These are phyloP conservation scores for Toxicodendron radicans DNA, from an alignment of 345 rosid genomes.

Conservation along the genomic window DNA sequence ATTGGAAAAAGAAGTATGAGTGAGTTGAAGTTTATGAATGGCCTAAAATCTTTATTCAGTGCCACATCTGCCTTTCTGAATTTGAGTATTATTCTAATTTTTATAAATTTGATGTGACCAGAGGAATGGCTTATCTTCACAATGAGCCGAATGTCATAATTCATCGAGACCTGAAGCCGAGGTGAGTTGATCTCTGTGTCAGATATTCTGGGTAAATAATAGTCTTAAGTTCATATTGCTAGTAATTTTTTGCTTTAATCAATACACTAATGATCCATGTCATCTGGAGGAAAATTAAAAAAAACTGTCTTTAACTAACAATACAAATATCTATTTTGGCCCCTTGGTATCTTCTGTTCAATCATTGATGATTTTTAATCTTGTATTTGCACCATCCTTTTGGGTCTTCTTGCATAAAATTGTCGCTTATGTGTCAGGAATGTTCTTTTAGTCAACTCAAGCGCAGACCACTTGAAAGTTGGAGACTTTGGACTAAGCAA, in stretches of 20 bases:
- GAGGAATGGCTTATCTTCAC: constrained; percentile 99
- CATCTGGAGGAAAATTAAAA: neutral
- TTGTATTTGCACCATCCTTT: neutral
- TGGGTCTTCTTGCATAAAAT: neutral
- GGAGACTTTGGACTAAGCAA: constrained; percentile 99
- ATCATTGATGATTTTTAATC: neutral
- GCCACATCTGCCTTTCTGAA: neutral
- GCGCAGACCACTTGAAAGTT: constrained; percentile 94
- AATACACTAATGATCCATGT: neutral
- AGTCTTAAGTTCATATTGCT: neutral
- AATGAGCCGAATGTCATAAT: constrained; percentile 96
- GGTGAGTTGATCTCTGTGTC: constrained; percentile 42
- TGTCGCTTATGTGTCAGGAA: constrained; percentile 49
- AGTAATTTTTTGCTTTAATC: neutral
- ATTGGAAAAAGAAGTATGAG: neutral
- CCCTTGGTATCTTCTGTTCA: constrained; percentile 1
- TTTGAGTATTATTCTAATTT: constrained; percentile 23
- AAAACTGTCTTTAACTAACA: constrained; percentile 1
- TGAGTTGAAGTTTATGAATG: neutral
- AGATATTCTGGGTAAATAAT: constrained; percentile 7
- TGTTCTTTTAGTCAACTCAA: constrained; percentile 93
- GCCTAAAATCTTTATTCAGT: constrained; percentile 13
- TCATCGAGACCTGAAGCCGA: constrained; percentile 94
- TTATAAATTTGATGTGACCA: constrained; percentile 32
- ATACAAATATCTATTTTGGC: neutral